Percentiles rank a stretch among this genome's conserved stretches.
Conservation (phyloP, 1,284 basidiomycete genomes). For the Cryptococcus sp. region DNA sequence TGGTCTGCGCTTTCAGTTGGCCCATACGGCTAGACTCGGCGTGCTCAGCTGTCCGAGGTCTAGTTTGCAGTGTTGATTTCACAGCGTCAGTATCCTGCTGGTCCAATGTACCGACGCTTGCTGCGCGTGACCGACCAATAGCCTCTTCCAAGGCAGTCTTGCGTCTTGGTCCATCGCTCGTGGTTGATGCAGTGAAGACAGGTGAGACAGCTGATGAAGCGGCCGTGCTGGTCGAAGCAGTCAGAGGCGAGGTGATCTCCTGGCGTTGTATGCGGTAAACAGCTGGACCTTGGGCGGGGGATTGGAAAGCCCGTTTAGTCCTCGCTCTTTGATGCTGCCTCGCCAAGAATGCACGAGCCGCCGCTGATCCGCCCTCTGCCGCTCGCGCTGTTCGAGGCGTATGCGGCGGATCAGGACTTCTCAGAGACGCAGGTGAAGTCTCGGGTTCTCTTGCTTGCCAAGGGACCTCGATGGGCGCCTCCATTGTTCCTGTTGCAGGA, state of each 20-base stretch:
- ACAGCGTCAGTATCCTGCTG: constrained; percentile 3
- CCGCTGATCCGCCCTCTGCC: constrained; percentile 26
- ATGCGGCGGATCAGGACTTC: constrained; percentile 5
- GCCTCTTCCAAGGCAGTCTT: constrained; percentile 36
- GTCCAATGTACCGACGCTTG: constrained; percentile 20
- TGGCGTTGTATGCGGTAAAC: constrained; percentile 3
- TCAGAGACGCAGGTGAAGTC: neutral
- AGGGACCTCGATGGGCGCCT: neutral
- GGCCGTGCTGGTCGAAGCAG: constrained; percentile 20
- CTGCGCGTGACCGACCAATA: constrained; percentile 29
- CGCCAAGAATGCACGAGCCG: constrained; percentile 38
- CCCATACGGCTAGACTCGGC: neutral
- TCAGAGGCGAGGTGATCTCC: neutral
- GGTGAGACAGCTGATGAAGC: constrained; percentile 8
- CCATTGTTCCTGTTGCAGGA: neutral
- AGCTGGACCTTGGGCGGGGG: constrained; percentile 26
- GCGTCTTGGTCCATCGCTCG: constrained; percentile 13
- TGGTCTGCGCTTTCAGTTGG: neutral
- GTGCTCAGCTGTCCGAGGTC: neutral
- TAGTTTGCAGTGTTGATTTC: neutral
- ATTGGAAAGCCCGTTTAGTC: constrained; percentile 41
- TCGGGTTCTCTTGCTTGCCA: neutral
- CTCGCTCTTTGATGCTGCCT: constrained; percentile 42
- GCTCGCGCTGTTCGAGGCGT: constrained; percentile 6
- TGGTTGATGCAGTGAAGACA: constrained; percentile 2